A percentile compares a stretch with the other conserved stretches of the same genome.
Evolutionary conservation across 371 early-diverging fungal species (phyloP).

Genomic region (Mucor circinelloides): DNA sequence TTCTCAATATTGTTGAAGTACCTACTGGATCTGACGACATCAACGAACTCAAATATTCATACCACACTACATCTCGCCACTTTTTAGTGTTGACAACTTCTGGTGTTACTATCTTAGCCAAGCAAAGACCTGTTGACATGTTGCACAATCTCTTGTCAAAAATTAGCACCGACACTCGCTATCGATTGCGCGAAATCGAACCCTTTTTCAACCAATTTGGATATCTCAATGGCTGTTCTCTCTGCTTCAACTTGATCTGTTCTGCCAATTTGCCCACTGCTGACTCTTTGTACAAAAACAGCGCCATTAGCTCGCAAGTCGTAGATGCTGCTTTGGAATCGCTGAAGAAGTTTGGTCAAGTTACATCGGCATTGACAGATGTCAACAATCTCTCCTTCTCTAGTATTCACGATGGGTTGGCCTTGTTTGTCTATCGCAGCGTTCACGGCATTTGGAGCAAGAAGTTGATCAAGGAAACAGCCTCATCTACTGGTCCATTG

Average conservation of each 20-base stretch:
- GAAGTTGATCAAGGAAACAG: slow-evolving; percentile 43
- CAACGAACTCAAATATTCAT: slow-evolving; percentile 70
- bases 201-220: slow-evolving; percentile 63
- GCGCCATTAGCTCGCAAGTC: slow-evolving; percentile 6
- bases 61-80: slow-evolving; percentile 57
- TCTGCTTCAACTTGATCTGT: slow-evolving; percentile 18
- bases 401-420: slow-evolving; percentile 77
- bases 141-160: slow-evolving; percentile 53
- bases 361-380: slow-evolving; percentile 9
- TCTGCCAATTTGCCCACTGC: neutral
- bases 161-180: slow-evolving; percentile 6
- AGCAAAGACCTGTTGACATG: slow-evolving; percentile 82
- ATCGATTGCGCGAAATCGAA: slow-evolving; percentile 47
- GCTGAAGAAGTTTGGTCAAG: slow-evolving; percentile 29
- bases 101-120: slow-evolving; percentile 65
- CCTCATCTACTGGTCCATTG: neutral
- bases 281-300: neutral
- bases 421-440: slow-evolving; percentile 71
- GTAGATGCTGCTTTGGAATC: slow-evolving; percentile 23
- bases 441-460: slow-evolving; percentile 75
- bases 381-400: slow-evolving; percentile 29
- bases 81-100: slow-evolving; percentile 81
- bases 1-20: slow-evolving; percentile 75
- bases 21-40: slow-evolving; percentile 20
- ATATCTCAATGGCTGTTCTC: slow-evolving; percentile 8